Conservation (phyloP, 306 rosid genomes). For the Cyamopsis tetragonoloba region DNA sequence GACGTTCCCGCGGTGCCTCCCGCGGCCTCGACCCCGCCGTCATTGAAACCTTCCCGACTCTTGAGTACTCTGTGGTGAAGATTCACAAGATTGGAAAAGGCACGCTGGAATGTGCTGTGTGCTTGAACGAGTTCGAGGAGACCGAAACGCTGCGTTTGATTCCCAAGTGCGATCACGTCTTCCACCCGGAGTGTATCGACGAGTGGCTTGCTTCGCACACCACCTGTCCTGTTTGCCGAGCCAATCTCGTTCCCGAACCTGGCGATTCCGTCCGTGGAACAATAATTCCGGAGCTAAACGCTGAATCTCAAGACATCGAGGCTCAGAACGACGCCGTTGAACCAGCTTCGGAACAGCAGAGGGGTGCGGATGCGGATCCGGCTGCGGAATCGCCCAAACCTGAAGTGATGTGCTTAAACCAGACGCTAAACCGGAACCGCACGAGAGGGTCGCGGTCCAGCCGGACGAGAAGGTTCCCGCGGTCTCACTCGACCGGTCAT, state of each 20-base stretch:
- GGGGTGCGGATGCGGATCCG: not conserved
- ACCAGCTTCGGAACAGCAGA: not conserved
- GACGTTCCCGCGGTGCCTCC: constrained; percentile 38
- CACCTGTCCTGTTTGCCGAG: constrained; percentile 89
- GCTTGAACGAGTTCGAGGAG: constrained; percentile 80
- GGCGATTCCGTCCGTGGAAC: constrained; percentile 32
- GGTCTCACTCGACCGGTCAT: constrained; percentile 95
- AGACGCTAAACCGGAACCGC: constrained; percentile 54
- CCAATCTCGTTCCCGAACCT: constrained; percentile 60
- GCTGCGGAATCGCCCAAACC: constrained; percentile 1
- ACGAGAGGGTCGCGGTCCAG: constrained; percentile 47
- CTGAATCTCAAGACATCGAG: constrained; percentile 33
- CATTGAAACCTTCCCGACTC: constrained; percentile 61
- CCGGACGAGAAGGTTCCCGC: constrained; percentile 43
- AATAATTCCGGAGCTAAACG: not conserved
- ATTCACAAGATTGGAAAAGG: constrained; percentile 67
- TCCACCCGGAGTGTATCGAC: constrained; percentile 89
- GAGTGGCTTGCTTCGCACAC: constrained; percentile 73
- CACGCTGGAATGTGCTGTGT: constrained; percentile 86
- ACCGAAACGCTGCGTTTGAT: constrained; percentile 80
- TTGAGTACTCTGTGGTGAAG: constrained; percentile 60
- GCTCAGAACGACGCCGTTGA: constrained; percentile 36
- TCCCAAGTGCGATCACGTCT: constrained; percentile 93
- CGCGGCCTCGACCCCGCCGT: constrained; percentile 64
- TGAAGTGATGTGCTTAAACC: constrained; percentile 17